Percentiles rank a stretch among this genome's conserved stretches.
These are phyloP conservation scores for Daedalea quercina DNA, from an alignment of 768 basidiomycete species.

Conservation along the genomic window DNA sequence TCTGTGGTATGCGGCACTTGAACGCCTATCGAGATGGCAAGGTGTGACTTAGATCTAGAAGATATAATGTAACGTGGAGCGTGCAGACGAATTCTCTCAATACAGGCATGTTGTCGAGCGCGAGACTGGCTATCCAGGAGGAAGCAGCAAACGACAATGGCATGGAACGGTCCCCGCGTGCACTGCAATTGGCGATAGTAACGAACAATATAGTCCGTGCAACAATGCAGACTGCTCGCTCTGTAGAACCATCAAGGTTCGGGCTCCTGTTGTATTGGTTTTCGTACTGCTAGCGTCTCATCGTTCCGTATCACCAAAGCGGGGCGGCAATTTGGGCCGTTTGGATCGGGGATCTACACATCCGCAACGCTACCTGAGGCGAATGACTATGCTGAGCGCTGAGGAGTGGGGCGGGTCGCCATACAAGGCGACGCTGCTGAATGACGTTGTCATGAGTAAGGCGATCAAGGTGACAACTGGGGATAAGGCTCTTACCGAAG, in stretches of 20 bases:
- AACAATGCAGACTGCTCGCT: no score
- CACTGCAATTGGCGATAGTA: no score
- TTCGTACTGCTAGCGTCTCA: background rate
- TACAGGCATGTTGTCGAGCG: constrained; percentile 19
- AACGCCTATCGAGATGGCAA: no score
- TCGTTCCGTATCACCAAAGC: constrained; percentile 15
- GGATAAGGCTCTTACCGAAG: constrained; percentile 12
- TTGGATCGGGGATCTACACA: constrained; percentile 20
- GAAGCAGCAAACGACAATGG: no score
- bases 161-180: no score
- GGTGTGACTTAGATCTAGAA: constrained; percentile 21
- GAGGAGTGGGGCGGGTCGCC: background rate
- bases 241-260: background rate
- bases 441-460: constrained; percentile 20
- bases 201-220: no score
- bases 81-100: constrained; percentile 11
- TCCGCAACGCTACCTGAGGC: constrained; percentile 23
- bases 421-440: constrained; percentile 17
- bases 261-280: background rate
- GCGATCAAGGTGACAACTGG: constrained; percentile 7
- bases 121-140: background rate
- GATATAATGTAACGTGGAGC: constrained; percentile 7
- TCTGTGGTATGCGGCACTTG: no score
- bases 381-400: constrained; percentile 14
- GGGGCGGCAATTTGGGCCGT: constrained; percentile 14